phyloP scores from a whole-genome alignment of 352 stramenopile genomes.

The Albugo candida region DNA sequence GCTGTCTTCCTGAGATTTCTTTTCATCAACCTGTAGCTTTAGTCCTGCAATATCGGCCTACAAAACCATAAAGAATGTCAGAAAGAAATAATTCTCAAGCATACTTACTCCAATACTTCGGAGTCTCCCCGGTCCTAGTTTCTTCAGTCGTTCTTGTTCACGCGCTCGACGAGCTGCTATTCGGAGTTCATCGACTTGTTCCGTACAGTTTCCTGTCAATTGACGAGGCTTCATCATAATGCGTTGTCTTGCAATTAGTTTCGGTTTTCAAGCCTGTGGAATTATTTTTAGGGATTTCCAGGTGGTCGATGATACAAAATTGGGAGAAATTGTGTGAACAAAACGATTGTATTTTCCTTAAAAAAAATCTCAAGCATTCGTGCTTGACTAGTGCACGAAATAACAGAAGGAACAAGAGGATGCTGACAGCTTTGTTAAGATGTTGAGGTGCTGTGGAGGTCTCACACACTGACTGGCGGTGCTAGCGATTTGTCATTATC shows the following conservation, averaged over 20 bases:
- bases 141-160: constrained; percentile 46
- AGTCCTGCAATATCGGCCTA: constrained; percentile 54
- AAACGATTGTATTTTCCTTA: too few relatives aligned
- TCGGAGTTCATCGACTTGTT: constrained; percentile 29
- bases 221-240: too few relatives aligned
- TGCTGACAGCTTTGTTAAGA: too few relatives aligned
- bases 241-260: too few relatives aligned
- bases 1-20: constrained; percentile 22
- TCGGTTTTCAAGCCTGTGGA: too few relatives aligned
- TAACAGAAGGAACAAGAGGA: too few relatives aligned
- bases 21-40: constrained; percentile 56
- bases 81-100: neutral
- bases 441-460: too few relatives aligned
- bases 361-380: too few relatives aligned
- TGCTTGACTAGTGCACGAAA: too few relatives aligned
- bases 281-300: too few relatives aligned
- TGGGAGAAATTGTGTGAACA: too few relatives aligned
- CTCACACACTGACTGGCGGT: constrained; percentile 41
- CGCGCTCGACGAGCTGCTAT: constrained; percentile 35
- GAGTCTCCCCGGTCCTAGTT: constrained; percentile 36
- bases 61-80: constrained; percentile 1
- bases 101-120: constrained; percentile 37
- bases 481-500: constrained; percentile 34
- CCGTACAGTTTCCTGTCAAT: constrained; percentile 1
- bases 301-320: too few relatives aligned